These are phyloP conservation scores for Cornus suecica DNA, from an alignment of 148 eudicot species.

Conservation along the genomic window DNA sequence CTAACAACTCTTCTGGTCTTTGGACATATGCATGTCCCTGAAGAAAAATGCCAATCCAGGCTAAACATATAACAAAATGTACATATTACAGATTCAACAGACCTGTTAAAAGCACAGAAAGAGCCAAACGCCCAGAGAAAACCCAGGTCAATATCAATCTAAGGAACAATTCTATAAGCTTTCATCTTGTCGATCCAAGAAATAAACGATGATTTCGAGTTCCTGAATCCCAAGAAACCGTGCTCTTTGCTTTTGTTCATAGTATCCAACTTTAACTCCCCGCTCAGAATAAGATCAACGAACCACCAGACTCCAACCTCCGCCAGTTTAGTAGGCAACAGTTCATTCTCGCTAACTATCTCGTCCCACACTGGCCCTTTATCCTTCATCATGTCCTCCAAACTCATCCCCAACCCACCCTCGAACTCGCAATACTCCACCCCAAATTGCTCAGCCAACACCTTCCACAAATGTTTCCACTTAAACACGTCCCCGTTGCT, in stretches of 20 bases:
- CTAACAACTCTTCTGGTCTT: too few species aligned
- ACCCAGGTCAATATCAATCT: neutral
- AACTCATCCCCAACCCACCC: neutral
- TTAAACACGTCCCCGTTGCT: slow-evolving; percentile 20
- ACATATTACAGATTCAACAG: too few species aligned
- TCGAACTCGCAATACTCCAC: slow-evolving; percentile 10
- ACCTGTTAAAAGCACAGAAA: too few species aligned
- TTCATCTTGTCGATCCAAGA: slow-evolving; percentile 11
- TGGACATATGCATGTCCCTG: too few species aligned
- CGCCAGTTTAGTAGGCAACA: slow-evolving; percentile 4
- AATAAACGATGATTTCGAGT: neutral
- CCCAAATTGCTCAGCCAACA: slow-evolving; percentile 16
- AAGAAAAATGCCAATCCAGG: too few species aligned
- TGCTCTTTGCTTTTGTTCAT: slow-evolving; percentile 4
- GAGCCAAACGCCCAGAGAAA: neutral
- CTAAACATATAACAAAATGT: too few species aligned
- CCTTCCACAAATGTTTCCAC: slow-evolving; percentile 23
- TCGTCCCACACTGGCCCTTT: slow-evolving; percentile 20
- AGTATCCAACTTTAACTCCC: neutral
- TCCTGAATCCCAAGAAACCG: neutral
- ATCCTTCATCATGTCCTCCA: slow-evolving; percentile 16
- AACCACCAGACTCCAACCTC: neutral
- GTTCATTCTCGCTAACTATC: slow-evolving; percentile 14
- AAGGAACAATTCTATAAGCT: slow-evolving; percentile 9
- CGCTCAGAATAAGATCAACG: neutral